Percentiles rank a stretch among this genome's conserved stretches.
Evolutionary conservation across 305 asterid genomes (phyloP).

Genomic region (Fraxinus nigra): DNA sequence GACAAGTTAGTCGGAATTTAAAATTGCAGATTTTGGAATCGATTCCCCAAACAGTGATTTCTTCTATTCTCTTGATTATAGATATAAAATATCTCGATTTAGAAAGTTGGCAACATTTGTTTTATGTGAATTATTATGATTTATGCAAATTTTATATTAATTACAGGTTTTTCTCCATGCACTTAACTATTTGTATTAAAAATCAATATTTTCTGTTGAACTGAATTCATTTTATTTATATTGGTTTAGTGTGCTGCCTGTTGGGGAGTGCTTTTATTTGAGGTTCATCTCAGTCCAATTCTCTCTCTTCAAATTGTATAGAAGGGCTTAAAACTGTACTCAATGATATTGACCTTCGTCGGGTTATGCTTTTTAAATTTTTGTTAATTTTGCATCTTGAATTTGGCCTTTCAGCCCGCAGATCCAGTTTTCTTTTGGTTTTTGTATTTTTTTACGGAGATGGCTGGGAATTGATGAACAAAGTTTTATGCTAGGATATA

Average conservation of each 20-base stretch:
- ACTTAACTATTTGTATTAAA: constrained; percentile 6
- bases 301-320: neutral
- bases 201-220: neutral
- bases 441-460: neutral
- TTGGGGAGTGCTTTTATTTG: constrained; percentile 5
- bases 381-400: neutral
- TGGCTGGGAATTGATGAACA: constrained; percentile 7
- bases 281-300: neutral
- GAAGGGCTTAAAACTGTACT: neutral
- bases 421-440: neutral
- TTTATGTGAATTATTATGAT: constrained; percentile 18
- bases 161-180: neutral
- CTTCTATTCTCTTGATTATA: constrained; percentile 16
- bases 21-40: constrained; percentile 5
- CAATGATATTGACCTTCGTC: neutral
- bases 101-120: constrained; percentile 6
- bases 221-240: neutral
- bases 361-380: neutral
- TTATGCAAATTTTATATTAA: neutral
- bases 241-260: neutral
- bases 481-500: constrained; percentile 15
- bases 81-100: constrained; percentile 24
- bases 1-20: constrained; percentile 17
- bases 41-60: constrained; percentile 11
- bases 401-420: neutral